These are phyloP conservation scores for Umbelopsis sp. DNA, from an alignment of 192 early-diverging fungal species.

Conservation along the genomic window DNA sequence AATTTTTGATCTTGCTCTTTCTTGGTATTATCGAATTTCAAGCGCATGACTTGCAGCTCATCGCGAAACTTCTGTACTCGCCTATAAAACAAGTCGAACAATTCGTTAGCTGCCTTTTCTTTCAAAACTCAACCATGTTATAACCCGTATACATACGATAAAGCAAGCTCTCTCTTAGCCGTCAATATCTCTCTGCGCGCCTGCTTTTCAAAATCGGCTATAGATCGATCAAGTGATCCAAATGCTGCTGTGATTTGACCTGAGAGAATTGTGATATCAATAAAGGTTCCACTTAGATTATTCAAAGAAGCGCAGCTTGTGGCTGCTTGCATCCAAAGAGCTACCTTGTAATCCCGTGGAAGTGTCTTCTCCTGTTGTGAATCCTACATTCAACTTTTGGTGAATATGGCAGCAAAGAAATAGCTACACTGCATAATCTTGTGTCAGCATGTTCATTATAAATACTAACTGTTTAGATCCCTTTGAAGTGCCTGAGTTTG, in stretches of 20 bases:
- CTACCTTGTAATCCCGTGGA: slow-evolving; percentile 64
- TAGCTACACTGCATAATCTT: neutral
- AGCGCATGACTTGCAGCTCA: slow-evolving; percentile 50
- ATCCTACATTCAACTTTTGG: slow-evolving; percentile 31
- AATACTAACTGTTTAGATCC: slow-evolving; percentile 47
- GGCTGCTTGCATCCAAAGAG: neutral
- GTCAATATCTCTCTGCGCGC: slow-evolving; percentile 60
- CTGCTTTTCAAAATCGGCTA: slow-evolving; percentile 60
- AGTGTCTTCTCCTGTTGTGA: slow-evolving; percentile 55
- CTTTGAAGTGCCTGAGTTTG: slow-evolving; percentile 53
- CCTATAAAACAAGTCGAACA: slow-evolving; percentile 27
- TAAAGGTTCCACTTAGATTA: neutral
- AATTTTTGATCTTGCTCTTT: slow-evolving; percentile 46
- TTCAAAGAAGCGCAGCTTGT: neutral
- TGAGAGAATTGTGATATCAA: slow-evolving; percentile 24
- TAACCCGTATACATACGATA: slow-evolving; percentile 42
- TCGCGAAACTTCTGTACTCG: slow-evolving; percentile 57
- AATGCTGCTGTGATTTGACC: slow-evolving; percentile 58
- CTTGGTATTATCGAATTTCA: slow-evolving; percentile 48
- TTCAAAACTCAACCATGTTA: neutral
- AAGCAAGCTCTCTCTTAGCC: slow-evolving; percentile 55
- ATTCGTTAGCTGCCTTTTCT: neutral
- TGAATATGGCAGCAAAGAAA: neutral
- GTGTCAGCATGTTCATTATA: neutral
- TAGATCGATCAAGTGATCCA: slow-evolving; percentile 53